Evolutionary conservation across 148 eudicot genomes (phyloP).

Genomic region (Tetragonia tetragonoides): DNA sequence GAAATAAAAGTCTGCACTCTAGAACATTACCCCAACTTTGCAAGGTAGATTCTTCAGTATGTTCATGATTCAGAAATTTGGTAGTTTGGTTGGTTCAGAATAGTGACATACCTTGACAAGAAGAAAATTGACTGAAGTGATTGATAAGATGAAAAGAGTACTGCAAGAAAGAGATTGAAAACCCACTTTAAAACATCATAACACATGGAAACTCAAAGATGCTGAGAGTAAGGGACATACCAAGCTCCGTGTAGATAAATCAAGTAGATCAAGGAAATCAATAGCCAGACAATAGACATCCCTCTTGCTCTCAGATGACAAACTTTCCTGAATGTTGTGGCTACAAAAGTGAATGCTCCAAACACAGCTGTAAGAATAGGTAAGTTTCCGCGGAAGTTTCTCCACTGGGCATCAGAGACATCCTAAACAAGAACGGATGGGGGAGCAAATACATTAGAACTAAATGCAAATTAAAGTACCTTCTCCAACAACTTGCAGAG

Average conservation of each 20-base stretch:
- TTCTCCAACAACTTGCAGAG: not conserved
- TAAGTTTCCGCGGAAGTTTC: constrained; percentile 79
- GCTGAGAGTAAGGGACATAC: constrained; percentile 35
- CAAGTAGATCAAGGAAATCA: constrained; percentile 62
- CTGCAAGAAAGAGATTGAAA: constrained; percentile 40
- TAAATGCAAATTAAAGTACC: not conserved
- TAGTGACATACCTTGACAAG: constrained; percentile 66
- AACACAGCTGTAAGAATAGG: constrained; percentile 69
- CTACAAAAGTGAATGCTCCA: constrained; percentile 65
- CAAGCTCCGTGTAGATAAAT: constrained; percentile 88
- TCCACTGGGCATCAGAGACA: constrained; percentile 92
- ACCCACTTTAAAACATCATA: constrained; percentile 19
- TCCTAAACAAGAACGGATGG: constrained; percentile 45
- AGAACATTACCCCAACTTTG: not conserved
- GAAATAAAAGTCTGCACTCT: not conserved
- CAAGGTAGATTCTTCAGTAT: not conserved
- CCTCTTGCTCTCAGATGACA: constrained; percentile 61
- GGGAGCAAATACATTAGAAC: not conserved
- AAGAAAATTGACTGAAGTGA: constrained; percentile 73
- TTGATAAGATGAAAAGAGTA: constrained; percentile 53
- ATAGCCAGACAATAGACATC: constrained; percentile 84
- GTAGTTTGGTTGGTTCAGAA: not conserved
- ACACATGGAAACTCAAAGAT: constrained; percentile 1
- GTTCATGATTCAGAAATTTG: not conserved
- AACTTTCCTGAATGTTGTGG: constrained; percentile 42